Evolutionary conservation across 306 rosid genomes (phyloP), one percentile per base, ranked within the genome.

Genomic region (Cyclanthera cordifolia): DNA sequence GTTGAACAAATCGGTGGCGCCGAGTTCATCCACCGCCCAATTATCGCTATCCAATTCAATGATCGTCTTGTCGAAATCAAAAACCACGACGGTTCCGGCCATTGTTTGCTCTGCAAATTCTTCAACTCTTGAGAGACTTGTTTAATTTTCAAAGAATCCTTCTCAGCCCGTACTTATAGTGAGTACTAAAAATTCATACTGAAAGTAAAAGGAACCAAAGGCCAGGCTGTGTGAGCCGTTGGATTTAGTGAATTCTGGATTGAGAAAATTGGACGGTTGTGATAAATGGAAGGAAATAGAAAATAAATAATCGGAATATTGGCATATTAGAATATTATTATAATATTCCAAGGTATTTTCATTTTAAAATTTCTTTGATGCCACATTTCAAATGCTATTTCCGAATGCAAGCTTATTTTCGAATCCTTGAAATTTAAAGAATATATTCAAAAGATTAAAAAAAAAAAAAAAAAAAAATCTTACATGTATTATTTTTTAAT

Each of bases 21-120:
- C 70, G 21, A 65, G 70, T 15, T 65, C 70, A 2, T 65, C 70
- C 39, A 65, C 70, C 70, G 45, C 70, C 53, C 70, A 65, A 14
- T 65, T 65, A 23, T 45, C 70, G 14, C 70, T 43, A 23, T 64
- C 70, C 12, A 23, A 21, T 37, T 64, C 53, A 4, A 64, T 64
- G 6, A 64, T 65, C 53, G 70, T 65, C 70, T 65, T 65, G 15
- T 65, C 70, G 39, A 65, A 65, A 52, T 65, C 70, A 13, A 45
- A 65, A 43, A 65, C 39, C 20, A 43, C 70, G 12, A 45, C 53
- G 13, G 23, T 45, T 23, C 39, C 70, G 1, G 53, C 70, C 70
- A 65, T 65, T 21, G 43, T 43, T 41, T 4, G 28, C 47, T 9
- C 11, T 3, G 45, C 14, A 59, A 61, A 60, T 4, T 9, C 34